A percentile compares a stretch with the other conserved stretches of the same genome.
phyloP scores from a whole-genome alignment of 1,284 basidiomycete species.

The Leccinum pallidistipes region DNA sequence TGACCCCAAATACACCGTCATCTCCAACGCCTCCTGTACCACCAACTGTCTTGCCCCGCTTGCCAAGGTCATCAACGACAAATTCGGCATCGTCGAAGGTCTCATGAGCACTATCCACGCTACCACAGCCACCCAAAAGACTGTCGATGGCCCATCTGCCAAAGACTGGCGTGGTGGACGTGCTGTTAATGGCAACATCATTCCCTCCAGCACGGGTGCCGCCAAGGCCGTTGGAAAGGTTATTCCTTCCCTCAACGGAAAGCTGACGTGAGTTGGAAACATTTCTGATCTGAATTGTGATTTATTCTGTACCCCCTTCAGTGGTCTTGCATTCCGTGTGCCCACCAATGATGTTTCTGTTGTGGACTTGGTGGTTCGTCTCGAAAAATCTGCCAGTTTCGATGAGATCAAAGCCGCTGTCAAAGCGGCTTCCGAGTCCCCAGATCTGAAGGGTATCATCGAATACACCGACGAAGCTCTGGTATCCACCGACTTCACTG shows the following conservation, averaged over 20 bases:
- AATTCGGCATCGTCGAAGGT: constrained; percentile 92
- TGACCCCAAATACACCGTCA: constrained; percentile 89
- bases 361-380: constrained; percentile 94
- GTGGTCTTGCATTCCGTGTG: constrained; percentile 96
- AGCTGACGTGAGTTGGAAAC: constrained; percentile 57
- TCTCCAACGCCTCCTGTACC: constrained; percentile 99
- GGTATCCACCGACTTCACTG: constrained; percentile 95
- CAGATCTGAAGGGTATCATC: constrained; percentile 75
- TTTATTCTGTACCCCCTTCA: constrained; percentile 30
- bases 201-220: constrained; percentile 98
- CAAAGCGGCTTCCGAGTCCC: constrained; percentile 79
- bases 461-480: constrained; percentile 95
- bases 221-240: constrained; percentile 99
- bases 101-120: constrained; percentile 99
- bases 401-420: constrained; percentile 90
- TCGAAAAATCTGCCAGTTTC: constrained; percentile 86
- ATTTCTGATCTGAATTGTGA: not conserved
- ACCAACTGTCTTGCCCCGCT: constrained; percentile 99
- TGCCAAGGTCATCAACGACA: constrained; percentile 98
- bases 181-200: constrained; percentile 97
- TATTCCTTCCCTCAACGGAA: constrained; percentile 96
- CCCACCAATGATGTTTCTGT: constrained; percentile 98
- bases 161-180: constrained; percentile 98
- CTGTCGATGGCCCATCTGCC: constrained; percentile 93
- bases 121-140: constrained; percentile 98